These are phyloP conservation scores for Hygrophorus pudorinus DNA, from an alignment of 768 basidiomycete genomes.

Conservation along the genomic window DNA sequence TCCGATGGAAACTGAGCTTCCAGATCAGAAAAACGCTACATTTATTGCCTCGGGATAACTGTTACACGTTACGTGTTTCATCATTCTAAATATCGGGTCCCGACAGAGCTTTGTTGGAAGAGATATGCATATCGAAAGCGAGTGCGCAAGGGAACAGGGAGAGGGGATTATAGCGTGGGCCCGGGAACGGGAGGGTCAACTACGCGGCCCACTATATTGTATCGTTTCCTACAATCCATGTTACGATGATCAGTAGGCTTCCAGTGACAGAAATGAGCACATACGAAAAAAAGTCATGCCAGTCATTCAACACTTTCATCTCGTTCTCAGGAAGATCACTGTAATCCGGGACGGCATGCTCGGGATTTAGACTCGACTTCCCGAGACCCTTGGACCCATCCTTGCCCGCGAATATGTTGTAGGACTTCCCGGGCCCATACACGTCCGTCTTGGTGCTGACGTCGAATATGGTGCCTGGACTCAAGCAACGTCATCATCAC, in stretches of 20 bases:
- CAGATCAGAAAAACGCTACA: no score
- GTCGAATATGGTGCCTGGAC: slow-evolving; percentile 78
- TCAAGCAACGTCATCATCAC: neutral
- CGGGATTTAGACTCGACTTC: slow-evolving; percentile 75
- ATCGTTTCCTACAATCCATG: slow-evolving; percentile 52
- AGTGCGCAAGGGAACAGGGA: no score
- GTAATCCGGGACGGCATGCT: slow-evolving; percentile 86
- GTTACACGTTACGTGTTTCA: no score
- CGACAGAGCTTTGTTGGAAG: no score
- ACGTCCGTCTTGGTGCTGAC: slow-evolving; percentile 79
- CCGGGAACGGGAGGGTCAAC: slow-evolving; percentile 32
- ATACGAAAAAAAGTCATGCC: slow-evolving; percentile 81
- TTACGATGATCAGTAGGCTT: slow-evolving; percentile 2
- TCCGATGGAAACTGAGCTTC: no score
- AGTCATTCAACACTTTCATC: slow-evolving; percentile 75
- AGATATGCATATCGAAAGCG: no score
- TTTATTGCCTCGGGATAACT: no score
- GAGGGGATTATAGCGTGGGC: no score
- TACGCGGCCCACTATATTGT: slow-evolving; percentile 79
- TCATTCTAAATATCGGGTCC: no score
- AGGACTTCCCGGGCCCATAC: slow-evolving; percentile 75
- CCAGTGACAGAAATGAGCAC: slow-evolving; percentile 21
- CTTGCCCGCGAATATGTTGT: slow-evolving; percentile 86
- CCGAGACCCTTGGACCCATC: slow-evolving; percentile 88
- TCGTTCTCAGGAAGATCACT: slow-evolving; percentile 64